phyloP scores from a whole-genome alignment of 768 basidiomycete genomes.

The Fomitopsis serialis region DNA sequence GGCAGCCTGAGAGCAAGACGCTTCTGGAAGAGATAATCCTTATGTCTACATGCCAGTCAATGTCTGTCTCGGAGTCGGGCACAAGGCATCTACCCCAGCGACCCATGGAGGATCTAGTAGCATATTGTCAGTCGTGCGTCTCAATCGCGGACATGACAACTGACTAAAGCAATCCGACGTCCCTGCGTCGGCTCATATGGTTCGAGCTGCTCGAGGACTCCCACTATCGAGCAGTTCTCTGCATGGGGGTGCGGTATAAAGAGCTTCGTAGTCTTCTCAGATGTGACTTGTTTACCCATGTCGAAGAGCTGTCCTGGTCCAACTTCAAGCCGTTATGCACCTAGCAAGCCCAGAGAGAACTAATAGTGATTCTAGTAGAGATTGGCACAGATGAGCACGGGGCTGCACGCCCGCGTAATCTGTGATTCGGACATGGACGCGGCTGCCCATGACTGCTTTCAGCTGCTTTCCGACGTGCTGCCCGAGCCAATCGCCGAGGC shows the following conservation, averaged over 20 bases:
- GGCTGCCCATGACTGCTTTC: too few relatives aligned
- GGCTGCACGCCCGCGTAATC: too few relatives aligned
- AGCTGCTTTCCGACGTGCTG: too few relatives aligned
- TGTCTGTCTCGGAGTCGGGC: too few relatives aligned
- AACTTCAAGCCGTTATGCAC: too few relatives aligned
- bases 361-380: too few relatives aligned
- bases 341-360: too few relatives aligned
- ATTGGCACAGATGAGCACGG: too few relatives aligned
- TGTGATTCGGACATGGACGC: too few relatives aligned
- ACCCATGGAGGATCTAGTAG: slow-evolving; percentile 69
- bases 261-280: slow-evolving; percentile 21
- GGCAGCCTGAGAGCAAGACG: slow-evolving; percentile 60
- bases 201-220: slow-evolving; percentile 57
- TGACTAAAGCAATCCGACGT: slow-evolving; percentile 59
- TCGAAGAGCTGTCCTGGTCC: too few relatives aligned
- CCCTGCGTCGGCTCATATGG: slow-evolving; percentile 47
- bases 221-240: slow-evolving; percentile 20
- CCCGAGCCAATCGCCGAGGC: too few relatives aligned
- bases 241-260: slow-evolving; percentile 9
- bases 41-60: slow-evolving; percentile 49
- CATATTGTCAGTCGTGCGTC: not conserved
- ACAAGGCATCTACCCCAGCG: slow-evolving; percentile 56
- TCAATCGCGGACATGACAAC: slow-evolving; percentile 15
- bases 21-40: slow-evolving; percentile 80
- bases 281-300: slow-evolving; percentile 2